Percentiles rank a stretch among this genome's conserved stretches.
phyloP scores from a whole-genome alignment of 129 eudicot genomes.

The Artemisia argyi region DNA sequence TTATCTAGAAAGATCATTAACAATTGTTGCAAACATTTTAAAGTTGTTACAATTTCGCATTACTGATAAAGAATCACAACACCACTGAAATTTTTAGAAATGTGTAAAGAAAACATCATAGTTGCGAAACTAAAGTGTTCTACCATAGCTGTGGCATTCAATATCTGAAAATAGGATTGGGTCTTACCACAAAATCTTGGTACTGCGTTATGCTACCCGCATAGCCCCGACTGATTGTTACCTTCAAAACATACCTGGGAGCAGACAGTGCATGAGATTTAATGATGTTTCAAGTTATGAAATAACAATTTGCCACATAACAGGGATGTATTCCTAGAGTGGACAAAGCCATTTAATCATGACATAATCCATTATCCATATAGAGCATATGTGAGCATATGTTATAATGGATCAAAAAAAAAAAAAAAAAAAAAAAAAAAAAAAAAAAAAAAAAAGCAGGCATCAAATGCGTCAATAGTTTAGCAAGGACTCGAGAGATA shows the following conservation, averaged over 20 bases:
- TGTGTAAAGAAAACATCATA: too few species aligned
- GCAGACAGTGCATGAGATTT: conserved; percentile 16
- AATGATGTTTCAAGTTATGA: neutral
- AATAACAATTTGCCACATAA: neutral
- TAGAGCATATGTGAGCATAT: conserved; percentile 1
- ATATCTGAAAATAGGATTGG: neutral
- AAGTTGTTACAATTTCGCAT: too few species aligned
- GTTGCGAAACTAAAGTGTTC: too few species aligned
- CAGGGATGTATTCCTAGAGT: neutral
- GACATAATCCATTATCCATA: neutral
- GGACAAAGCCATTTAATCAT: neutral
- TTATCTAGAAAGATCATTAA: too few species aligned
- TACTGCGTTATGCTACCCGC: conserved; percentile 89
- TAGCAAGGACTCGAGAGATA: neutral
- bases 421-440: too few species aligned
- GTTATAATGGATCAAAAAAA: neutral
- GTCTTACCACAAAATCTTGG: conserved; percentile 83
- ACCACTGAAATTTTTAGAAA: too few species aligned
- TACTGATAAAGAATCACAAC: neutral
- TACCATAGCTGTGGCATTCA: too few species aligned
- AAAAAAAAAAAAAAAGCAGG: too few species aligned
- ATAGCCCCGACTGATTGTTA: conserved; percentile 90
- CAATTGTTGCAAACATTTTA: too few species aligned
- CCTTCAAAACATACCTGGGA: conserved; percentile 88
- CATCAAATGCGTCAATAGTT: neutral